Evolutionary conservation across 768 basidiomycete species (phyloP), one percentile per base, ranked within the genome.

Genomic region (Strobilomyces confusus): DNA sequence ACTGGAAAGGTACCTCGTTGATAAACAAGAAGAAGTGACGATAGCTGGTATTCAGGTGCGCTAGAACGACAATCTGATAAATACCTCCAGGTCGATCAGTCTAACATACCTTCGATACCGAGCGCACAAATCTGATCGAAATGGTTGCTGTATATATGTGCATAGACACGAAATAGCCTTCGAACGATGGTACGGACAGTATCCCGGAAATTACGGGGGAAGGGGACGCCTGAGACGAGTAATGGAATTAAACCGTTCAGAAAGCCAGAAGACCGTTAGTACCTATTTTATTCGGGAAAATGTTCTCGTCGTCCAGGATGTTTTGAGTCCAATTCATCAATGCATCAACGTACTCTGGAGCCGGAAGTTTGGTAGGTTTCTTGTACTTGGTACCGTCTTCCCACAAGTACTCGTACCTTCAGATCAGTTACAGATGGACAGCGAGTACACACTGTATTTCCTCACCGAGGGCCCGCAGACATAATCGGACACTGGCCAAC

Each of bases 311-410:
- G 68, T 99, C 97, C 25, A 99, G 76, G 49, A 95, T 76, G 49
- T 78, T 80, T 69, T 99, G 97, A 6, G 92, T 87, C 97, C 97
- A 99, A 69, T 94, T 97, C 97, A 99, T 99, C 50, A 99, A 77
- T 11, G 91, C 89, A 64, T 99, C 97, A 38, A 98, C 95, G 66
- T 99, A 99, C 55, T 95, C 93, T 0, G 93, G 92, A 3, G 92
- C 93, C 1, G 91, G 81, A n/a, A 95, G 80, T 69, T 94, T 95
- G n/a, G 92, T 91, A 15, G 92, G 92, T 38, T 81, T 83, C 73
- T 86, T 92, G 77, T 86, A 95, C 61, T 82, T 89, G 46, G 82
- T 77, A 13, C 92, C 91, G 59, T 94, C 92, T 67, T 95, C 92
- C 92, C 92, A 95, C 9, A 94, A 80, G 69, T 95, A 95, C 67